Conservation (phyloP, 2,329 filamentous ascomycete species). For the Hypomyces perniciosus region DNA sequence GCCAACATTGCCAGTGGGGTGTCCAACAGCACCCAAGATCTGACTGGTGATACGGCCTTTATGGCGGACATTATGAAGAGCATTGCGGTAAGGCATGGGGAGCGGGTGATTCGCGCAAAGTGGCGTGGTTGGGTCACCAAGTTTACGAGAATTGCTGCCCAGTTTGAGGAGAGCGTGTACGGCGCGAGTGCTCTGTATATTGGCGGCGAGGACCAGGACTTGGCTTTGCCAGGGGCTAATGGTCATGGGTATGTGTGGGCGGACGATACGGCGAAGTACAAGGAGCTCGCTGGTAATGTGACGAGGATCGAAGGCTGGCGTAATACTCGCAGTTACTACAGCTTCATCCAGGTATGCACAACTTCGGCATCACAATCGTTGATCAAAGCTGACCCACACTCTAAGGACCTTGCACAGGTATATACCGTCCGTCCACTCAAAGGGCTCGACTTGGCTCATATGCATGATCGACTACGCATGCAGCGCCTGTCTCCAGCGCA, state of each 20-base stretch:
- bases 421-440: conserved; percentile 64
- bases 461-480: conserved; percentile 83
- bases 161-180: conserved; percentile 93
- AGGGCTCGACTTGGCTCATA: conserved; percentile 80
- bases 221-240: conserved; percentile 51
- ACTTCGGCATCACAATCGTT: not conserved
- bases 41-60: conserved; percentile 82
- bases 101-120: conserved; percentile 83
- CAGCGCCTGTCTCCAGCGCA: conserved; percentile 71
- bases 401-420: conserved; percentile 57
- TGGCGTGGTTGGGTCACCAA: conserved; percentile 93
- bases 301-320: conserved; percentile 95
- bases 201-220: conserved; percentile 65
- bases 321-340: conserved; percentile 91
- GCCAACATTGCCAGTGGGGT: conserved; percentile 42
- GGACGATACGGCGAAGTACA: conserved; percentile 71
- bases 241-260: conserved; percentile 96
- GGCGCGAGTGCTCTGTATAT: conserved; percentile 87
- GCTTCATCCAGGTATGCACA: conserved; percentile 71
- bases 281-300: conserved; percentile 85
- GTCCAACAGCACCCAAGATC: conserved; percentile 48
- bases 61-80: conserved; percentile 81
- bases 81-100: conserved; percentile 79
- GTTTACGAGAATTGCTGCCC: conserved; percentile 85
- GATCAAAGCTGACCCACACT: not conserved